Evolutionary conservation across 352 stramenopile species (phyloP), one percentile per base, ranked within the genome.

Genomic region (Pythium brassicae): DNA sequence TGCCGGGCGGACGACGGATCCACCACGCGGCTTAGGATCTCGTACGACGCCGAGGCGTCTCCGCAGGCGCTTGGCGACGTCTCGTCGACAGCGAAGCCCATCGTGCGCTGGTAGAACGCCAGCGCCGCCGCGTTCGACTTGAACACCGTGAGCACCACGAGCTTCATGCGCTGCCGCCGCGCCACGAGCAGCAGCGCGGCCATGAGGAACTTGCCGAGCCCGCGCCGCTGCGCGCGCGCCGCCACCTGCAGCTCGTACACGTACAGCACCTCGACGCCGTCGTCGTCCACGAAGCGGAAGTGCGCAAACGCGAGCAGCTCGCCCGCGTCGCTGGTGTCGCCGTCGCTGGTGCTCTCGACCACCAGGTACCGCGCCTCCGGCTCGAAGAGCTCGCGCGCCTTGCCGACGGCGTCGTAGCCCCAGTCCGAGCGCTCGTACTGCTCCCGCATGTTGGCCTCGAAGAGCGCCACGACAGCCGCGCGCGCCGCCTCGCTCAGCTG

Each of bases 111-210:
- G 69, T 98, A 98, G 69, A 98, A 98, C 25, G 59, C 61, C 72
- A 97, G 84, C 11, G 94, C 94, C 10, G 60, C 53, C 11, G 62
- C 51, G 66, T 98, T 98, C 7, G 51, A 63, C 68, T 97, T 96
- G 60, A 98, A 98, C 22, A 98, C 94, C 3, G 94, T 98, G 49
- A 98, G 74, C 55, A 98, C 75, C 32, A 98, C 76, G 62, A 96
- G 89, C 47, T 92, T 66, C 84, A 98, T 94, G 22, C 65, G 50
- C 54, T 87, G 73, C 52, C 83, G 71, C 34, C 75, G 65, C 27
- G 79, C 89, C 34, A 98, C 79, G 14, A 92, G 62, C 57, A 96
- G 73, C 52, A 97, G 61, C 23, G 97, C 68, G 47, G 83, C 79
- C 89, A 98, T 97, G n/a, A 98, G 70, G 55, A 87, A 84, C 68